A percentile compares a stretch with the other conserved stretches of the same genome.
Evolutionary conservation across 768 basidiomycete species (phyloP).

Genomic region (Boletus edulis): DNA sequence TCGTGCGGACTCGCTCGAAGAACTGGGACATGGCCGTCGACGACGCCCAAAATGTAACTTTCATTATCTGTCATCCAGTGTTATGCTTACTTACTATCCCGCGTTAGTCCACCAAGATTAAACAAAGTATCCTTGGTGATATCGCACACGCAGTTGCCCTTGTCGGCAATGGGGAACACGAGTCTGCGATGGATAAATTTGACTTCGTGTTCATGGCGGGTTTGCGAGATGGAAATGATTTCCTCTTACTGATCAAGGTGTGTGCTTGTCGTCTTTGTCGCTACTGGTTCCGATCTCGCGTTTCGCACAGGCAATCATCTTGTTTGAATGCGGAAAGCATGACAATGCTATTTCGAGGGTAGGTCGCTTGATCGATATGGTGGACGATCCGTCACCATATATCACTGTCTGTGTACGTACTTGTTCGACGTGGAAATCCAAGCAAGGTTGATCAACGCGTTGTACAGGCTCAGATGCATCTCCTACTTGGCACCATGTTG

Average conservation of each 20-base stretch:
- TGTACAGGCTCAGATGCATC: background rate
- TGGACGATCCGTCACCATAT: too few relatives aligned
- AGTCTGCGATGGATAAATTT: background rate
- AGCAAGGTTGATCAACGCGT: background rate
- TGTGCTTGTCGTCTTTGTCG: background rate
- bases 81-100: background rate
- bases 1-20: background rate
- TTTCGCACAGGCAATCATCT: background rate
- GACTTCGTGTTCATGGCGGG: constrained; percentile 1
- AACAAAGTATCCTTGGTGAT: constrained; percentile 4
- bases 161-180: background rate
- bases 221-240: background rate
- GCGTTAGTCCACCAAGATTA: background rate
- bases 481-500: background rate
- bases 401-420: too few relatives aligned
- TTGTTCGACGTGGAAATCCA: too few relatives aligned
- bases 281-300: background rate
- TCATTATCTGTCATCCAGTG: rapidly evolving
- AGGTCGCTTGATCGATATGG: too few relatives aligned
- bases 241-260: constrained; percentile 10
- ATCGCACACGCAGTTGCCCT: constrained; percentile 1
- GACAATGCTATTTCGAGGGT: too few relatives aligned
- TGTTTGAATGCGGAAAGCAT: background rate
- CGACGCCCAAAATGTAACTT: constrained; percentile 4
- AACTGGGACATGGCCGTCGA: background rate